Evolutionary conservation across 495 filamentous ascomycete genomes (phyloP), one percentile per base, ranked within the genome.

Genomic region (Annulohypoxylon stygium): DNA sequence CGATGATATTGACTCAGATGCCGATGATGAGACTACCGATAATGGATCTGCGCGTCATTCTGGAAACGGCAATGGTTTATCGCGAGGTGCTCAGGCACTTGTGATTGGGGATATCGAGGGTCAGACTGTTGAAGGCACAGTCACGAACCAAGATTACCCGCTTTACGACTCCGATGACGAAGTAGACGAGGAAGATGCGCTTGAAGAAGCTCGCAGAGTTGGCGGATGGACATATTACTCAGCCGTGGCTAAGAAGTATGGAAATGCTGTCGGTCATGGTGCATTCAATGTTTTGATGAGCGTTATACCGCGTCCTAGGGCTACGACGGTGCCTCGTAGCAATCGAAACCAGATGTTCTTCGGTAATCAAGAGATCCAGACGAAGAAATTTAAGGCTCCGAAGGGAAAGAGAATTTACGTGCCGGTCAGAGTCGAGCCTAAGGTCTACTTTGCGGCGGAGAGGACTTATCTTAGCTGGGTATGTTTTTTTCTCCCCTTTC

Each of bases 381-480:
- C 81, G 73, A 86, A 88, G 82, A 87, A 85, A 63, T 95, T 97
- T 85, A 91, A 89, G 73, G 96, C 96, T 18, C 96, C 96, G 8
- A 91, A 91, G 79, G 95, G 95, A 23, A 98, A 98, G 81, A 88
- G 84, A 75, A 99, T 99, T 74, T 93, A 97, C 71, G 95, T 99
- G 23, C 96, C 95, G 33, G 91, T 98, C 48, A 90, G 96, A 60
- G 94, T 99, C 53, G 96, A 99, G 82, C 96, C 96, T 2, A 99
- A 99, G 80, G 96, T 99, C 69, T 97, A 94, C 81, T 97, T 99
- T 73, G 96, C 96, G 25, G 94, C 93, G 7, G 96, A 99, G 78
- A 89, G 96, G 67, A 99, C 96, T 11, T 99, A 97, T 81, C 87
- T 99, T 69, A 92, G 93, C 41, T 99, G 96, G 96, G 88, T 90